A percentile compares a stretch with the other conserved stretches of the same genome.
phyloP scores from a whole-genome alignment of 1,284 basidiomycete species.

The Ceratobasidium sp. region DNA sequence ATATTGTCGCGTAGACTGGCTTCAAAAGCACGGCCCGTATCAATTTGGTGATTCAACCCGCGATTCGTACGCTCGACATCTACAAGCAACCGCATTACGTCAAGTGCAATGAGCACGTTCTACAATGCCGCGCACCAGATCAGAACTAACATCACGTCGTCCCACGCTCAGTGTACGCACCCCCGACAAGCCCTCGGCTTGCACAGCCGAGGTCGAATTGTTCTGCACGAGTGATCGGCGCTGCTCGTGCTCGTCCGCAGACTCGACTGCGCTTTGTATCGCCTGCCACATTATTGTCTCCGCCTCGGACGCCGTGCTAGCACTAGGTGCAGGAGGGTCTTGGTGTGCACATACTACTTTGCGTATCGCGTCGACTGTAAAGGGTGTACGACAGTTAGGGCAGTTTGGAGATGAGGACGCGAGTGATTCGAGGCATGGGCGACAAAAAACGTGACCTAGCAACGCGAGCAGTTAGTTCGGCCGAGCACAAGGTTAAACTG shows the following conservation, averaged over 20 bases:
- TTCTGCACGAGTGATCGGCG: conserved; percentile 7
- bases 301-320: not conserved
- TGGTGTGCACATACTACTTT: conserved; percentile 19
- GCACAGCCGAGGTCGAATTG: not conserved
- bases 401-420: not conserved
- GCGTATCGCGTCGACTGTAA: not conserved
- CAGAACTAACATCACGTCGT: not conserved
- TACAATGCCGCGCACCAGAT: not conserved
- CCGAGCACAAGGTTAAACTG: not conserved
- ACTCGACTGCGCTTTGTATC: conserved; percentile 6
- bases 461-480: not conserved
- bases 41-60: not conserved
- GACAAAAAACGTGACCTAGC: conserved; percentile 32
- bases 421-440: conserved; percentile 6
- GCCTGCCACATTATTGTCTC: conserved; percentile 21
- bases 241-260: conserved; percentile 8
- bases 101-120: conserved; percentile 2
- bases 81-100: conserved; percentile 12
- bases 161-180: not conserved
- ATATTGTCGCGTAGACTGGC: conserved; percentile 4
- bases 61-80: conserved; percentile 1
- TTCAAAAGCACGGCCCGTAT: not conserved
- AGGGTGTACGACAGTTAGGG: conserved; percentile 16
- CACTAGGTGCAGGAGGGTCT: not conserved
- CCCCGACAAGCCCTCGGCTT: not conserved